A percentile compares a stretch with the other conserved stretches of the same genome.
phyloP scores from a whole-genome alignment of 768 basidiomycete genomes.

The Phlebiopsis flavidoalba region DNA sequence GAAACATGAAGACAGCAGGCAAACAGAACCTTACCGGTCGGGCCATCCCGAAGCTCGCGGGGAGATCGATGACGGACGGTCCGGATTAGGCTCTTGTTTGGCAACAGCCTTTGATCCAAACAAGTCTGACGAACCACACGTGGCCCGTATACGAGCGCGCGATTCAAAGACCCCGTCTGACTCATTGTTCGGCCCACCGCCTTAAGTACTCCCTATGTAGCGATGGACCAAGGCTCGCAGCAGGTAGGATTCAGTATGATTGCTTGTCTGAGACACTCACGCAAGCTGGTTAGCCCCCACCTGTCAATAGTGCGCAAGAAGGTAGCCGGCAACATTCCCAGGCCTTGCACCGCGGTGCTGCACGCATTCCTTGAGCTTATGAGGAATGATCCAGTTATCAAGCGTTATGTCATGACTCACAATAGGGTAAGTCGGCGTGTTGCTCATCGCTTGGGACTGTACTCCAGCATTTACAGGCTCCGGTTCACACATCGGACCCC shows the following conservation, averaged over 20 bases:
- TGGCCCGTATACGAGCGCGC: neutral
- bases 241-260: neutral
- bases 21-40: neutral
- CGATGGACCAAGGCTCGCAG: neutral
- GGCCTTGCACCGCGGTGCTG: constrained; percentile 1
- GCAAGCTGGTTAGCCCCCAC: neutral
- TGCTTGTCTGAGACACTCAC: neutral
- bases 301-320: neutral
- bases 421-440: neutral
- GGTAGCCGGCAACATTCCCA: neutral
- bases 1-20: constrained; percentile 10
- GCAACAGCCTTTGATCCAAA: constrained; percentile 6
- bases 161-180: neutral
- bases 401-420: neutral
- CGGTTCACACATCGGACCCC: neutral
- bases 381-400: neutral
- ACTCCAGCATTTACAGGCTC: neutral
- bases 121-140: constrained; percentile 4
- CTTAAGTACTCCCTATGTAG: neutral
- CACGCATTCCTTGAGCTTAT: neutral
- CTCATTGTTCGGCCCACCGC: neutral
- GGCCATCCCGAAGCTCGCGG: neutral
- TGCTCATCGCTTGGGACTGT: neutral
- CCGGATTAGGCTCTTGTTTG: constrained; percentile 1
- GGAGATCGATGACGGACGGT: neutral